Conservation (phyloP, 306 rosid genomes). For the Hippophae rhamnoides region DNA sequence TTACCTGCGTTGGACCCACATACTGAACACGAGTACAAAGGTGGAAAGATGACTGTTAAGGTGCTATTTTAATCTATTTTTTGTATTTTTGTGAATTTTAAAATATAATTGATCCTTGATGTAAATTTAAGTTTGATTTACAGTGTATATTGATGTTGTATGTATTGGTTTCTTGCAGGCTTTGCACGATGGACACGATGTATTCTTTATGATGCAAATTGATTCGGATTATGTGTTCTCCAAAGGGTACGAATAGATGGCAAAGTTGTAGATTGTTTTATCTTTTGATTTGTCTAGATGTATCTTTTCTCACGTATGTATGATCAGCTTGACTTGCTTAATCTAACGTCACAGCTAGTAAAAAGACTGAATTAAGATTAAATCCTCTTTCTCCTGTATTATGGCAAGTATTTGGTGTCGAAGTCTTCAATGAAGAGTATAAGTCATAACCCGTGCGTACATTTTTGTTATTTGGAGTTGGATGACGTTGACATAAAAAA, state of each 20-base stretch:
- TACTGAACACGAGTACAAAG: slow-evolving; percentile 55
- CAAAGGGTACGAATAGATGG: slow-evolving; percentile 50
- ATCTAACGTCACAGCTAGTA: background rate
- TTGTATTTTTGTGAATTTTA: too few species aligned
- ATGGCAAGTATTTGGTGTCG: background rate
- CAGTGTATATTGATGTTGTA: background rate
- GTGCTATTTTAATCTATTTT: slow-evolving; percentile 16
- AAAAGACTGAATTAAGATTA: slow-evolving; percentile 2
- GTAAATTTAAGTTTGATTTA: background rate
- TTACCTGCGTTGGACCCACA: slow-evolving; percentile 83
- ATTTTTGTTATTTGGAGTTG: too few species aligned
- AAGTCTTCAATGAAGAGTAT: background rate
- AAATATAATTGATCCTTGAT: too few species aligned
- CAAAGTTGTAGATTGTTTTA: slow-evolving; percentile 1
- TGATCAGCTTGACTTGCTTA: background rate
- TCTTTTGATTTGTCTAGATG: background rate
- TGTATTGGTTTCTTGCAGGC: slow-evolving; percentile 36
- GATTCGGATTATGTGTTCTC: slow-evolving; percentile 66
- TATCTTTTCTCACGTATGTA: background rate
- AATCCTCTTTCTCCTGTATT: background rate
- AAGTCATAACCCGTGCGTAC: too few species aligned
- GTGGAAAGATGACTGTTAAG: slow-evolving; percentile 77
- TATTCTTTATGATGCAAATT: slow-evolving; percentile 72
- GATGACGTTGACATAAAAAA: too few species aligned
- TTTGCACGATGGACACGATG: slow-evolving; percentile 80